Evolutionary conservation across 2,329 filamentous ascomycete species (phyloP), one percentile per base, ranked within the genome.

Genomic region (Stachybotrys chlorohalonatus): DNA sequence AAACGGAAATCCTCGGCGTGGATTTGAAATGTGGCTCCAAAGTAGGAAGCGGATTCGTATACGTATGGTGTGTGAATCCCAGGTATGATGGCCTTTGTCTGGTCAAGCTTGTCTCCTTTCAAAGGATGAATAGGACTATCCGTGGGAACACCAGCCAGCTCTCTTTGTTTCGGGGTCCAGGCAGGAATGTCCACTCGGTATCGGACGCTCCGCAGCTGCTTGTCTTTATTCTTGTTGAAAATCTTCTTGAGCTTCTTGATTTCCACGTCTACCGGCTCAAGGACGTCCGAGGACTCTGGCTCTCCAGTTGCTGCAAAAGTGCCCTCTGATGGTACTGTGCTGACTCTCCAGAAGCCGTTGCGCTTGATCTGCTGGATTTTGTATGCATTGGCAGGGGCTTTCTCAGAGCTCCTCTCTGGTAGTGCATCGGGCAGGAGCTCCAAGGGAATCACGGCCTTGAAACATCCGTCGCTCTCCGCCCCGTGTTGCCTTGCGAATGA

Each of bases 21-120:
- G 16, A 73, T 67, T 55, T 73, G 70, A 39, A 73, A 73, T 6
- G 68, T 72, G 7, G 70, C 70, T 6, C 70, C 70, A 51, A 73
- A 73, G 53, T 68, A 55, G 31, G 69, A 63, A 0, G 67, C 70
- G 15, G 70, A 72, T 55, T 73, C 70, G 55, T 73, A 73, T 3
- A 73, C 70, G 52, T 73, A 73, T 2, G 70, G 70, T 2, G 70
- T 73, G 53, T 73, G 70, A 11, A 73, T 72, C 47, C 70, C 70
- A 1, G 70, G 70, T 6, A 73, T 71, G 39, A 72, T 63, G 52
- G 70, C 70, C 53, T 63, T 69, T 7, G 70, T 73, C 45, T 59
- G 54, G 54, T 73, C 68, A 47, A 73, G 59, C 49, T 66, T 66
- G 60, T 73, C 70, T 31, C 70, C 70, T 30, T 65, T 65, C 31